Conservation (phyloP, 2,329 filamentous ascomycete species). For the Hypoxylon sp. region DNA sequence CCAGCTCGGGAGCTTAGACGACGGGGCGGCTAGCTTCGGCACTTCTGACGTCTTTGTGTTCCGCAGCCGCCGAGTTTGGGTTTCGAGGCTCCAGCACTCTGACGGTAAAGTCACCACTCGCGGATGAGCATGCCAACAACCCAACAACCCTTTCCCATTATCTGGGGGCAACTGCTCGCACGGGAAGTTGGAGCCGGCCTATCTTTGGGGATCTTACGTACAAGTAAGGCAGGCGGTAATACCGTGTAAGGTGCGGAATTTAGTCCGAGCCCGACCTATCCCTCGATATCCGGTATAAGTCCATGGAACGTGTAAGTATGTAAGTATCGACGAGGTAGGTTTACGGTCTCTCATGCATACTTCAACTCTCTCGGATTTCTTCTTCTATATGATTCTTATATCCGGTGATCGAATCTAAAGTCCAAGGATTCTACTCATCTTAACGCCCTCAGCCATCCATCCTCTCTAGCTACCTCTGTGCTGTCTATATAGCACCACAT, state of each 20-base stretch:
- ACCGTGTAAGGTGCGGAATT: conserved; percentile 45
- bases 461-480: neutral
- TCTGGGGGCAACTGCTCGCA: conserved; percentile 8
- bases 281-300: conserved; percentile 43
- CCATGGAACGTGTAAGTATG: conserved; percentile 53
- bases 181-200: conserved; percentile 3
- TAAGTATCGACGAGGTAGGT: conserved; percentile 15
- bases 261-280: conserved; percentile 43
- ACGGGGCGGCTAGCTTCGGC: conserved; percentile 49
- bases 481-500: conserved; percentile 11
- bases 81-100: conserved; percentile 24
- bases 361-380: conserved; percentile 7
- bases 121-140: conserved; percentile 1
- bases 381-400: conserved; percentile 10
- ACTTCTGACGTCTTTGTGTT: conserved; percentile 43
- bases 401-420: conserved; percentile 5
- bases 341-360: conserved; percentile 15
- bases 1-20: conserved; percentile 18
- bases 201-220: conserved; percentile 23
- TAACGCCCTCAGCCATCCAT: neutral
- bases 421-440: neutral
- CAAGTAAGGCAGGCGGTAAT: conserved; percentile 3
- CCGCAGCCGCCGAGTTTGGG: conserved; percentile 24
- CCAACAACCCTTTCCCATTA: conserved; percentile 17
- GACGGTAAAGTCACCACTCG: conserved; percentile 9